phyloP scores from a whole-genome alignment of 2,329 filamentous ascomycete genomes.

The Venturia asperata region DNA sequence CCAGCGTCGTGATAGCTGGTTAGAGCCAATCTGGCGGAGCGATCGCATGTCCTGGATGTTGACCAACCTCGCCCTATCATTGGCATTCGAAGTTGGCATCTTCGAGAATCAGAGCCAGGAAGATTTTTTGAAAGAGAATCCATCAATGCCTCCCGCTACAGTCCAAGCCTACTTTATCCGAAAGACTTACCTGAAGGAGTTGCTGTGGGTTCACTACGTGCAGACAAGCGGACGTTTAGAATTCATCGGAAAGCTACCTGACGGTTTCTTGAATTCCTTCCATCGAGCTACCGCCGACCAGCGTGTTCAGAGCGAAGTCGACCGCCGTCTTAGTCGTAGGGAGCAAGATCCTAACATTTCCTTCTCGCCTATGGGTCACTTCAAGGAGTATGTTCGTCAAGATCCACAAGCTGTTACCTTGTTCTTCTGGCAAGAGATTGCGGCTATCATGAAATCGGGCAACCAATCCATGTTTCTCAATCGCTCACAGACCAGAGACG shows the following conservation, averaged over 20 bases:
- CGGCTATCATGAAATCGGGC: slow-evolving; percentile 81
- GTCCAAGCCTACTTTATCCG: slow-evolving; percentile 71
- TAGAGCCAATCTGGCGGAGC: slow-evolving; percentile 85
- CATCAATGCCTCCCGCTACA: slow-evolving; percentile 23
- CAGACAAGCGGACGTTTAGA: slow-evolving; percentile 90
- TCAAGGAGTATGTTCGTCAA: background rate
- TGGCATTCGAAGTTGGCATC: slow-evolving; percentile 89
- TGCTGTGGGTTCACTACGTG: slow-evolving; percentile 84
- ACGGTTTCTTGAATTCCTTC: slow-evolving; percentile 35
- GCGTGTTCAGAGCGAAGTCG: slow-evolving; percentile 1
- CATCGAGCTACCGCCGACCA: slow-evolving; percentile 28
- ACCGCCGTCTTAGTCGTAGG: background rate
- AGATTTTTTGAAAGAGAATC: slow-evolving; percentile 37
- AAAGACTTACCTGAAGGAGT: slow-evolving; percentile 71
- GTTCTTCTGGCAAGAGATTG: slow-evolving; percentile 77
- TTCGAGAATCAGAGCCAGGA: slow-evolving; percentile 83
- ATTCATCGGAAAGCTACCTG: slow-evolving; percentile 86
- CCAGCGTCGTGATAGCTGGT: slow-evolving; percentile 53
- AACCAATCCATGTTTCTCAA: slow-evolving; percentile 86
- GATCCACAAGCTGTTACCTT: slow-evolving; percentile 3
- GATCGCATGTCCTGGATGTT: slow-evolving; percentile 99
- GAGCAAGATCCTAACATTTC: background rate
- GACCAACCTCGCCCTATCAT: slow-evolving; percentile 78
- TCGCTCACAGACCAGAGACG: slow-evolving; percentile 76
- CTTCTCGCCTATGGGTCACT: slow-evolving; percentile 11